Evolutionary conservation across 176 grass and related monocot species (phyloP).

Genomic region (Melocanna baccifera): DNA sequence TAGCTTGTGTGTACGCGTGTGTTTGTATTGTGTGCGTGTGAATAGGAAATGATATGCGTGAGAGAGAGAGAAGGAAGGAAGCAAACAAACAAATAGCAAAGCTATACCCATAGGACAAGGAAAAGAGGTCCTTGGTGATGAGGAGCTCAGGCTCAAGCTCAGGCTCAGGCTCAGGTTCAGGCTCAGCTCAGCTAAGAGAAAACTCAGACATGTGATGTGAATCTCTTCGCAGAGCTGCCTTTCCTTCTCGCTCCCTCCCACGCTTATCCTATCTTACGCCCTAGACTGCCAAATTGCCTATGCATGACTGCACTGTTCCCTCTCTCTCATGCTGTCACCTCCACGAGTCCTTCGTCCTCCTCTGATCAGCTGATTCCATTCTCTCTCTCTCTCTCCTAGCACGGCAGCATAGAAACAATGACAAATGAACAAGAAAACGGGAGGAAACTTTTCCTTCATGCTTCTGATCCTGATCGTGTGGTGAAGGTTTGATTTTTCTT

Average conservation of each 20-base stretch:
- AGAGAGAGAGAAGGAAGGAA: not conserved
- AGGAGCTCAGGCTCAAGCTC: not conserved
- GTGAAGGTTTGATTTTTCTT: not conserved
- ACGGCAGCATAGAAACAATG: not conserved
- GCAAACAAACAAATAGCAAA: slow-evolving; percentile 19
- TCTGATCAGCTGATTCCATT: not conserved
- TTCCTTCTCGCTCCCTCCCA: slow-evolving; percentile 25
- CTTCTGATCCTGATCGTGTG: not conserved
- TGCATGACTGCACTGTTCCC: not conserved
- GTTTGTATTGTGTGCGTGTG: slow-evolving; percentile 2
- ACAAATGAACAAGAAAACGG: slow-evolving; percentile 11
- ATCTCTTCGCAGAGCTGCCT: slow-evolving; percentile 38
- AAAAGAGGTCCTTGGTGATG: slow-evolving; percentile 16
- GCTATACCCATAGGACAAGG: slow-evolving; percentile 25
- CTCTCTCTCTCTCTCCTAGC: not conserved
- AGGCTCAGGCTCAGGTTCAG: not conserved
- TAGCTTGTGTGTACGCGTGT: slow-evolving; percentile 11
- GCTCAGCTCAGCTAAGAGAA: not conserved
- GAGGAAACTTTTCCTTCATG: slow-evolving; percentile 4
- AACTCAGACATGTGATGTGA: slow-evolving; percentile 40
- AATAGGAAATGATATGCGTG: not conserved
- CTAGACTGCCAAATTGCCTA: slow-evolving; percentile 17
- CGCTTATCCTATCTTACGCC: not conserved
- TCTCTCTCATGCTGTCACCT: slow-evolving; percentile 13
- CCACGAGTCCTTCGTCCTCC: not conserved